phyloP scores from a whole-genome alignment of 2,329 filamentous ascomycete species.

The Ceratocystis cacaofunesta region DNA sequence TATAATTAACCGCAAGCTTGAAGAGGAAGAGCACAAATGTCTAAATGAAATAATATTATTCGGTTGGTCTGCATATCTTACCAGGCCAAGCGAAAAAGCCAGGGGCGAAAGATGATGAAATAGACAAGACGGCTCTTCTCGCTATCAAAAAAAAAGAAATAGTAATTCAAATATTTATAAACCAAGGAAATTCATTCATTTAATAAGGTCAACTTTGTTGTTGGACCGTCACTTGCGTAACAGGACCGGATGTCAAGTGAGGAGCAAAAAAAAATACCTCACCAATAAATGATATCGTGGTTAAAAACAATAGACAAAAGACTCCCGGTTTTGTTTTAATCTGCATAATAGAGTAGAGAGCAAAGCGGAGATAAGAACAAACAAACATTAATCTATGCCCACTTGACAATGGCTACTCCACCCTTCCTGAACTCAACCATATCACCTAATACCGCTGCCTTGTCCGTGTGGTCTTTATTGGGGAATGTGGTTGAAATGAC shows the following conservation, averaged over 20 bases:
- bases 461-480: constrained; percentile 63
- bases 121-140: not conserved
- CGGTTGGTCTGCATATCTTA: too few species aligned
- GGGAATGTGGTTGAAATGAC: constrained; percentile 73
- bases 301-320: too few species aligned
- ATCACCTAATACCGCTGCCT: constrained; percentile 41
- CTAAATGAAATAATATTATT: too few species aligned
- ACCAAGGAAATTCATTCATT: not conserved
- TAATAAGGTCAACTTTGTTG: not conserved
- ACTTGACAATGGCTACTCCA: constrained; percentile 50
- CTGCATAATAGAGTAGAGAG: too few species aligned
- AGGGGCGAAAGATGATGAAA: too few species aligned
- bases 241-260: not conserved
- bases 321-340: too few species aligned
- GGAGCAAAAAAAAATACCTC: too few species aligned
- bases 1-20: too few species aligned
- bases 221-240: not conserved
- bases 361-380: too few species aligned
- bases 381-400: constrained; percentile 22
- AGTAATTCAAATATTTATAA: not conserved
- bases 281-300: too few species aligned
- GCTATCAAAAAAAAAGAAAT: not conserved
- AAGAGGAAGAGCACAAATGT: too few species aligned
- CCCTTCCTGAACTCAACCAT: constrained; percentile 51
- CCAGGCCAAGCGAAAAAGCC: too few species aligned